Evolutionary conservation across 495 filamentous ascomycete genomes (phyloP), one percentile per base, ranked within the genome.

Genomic region (Jackrogersella multiformis): DNA sequence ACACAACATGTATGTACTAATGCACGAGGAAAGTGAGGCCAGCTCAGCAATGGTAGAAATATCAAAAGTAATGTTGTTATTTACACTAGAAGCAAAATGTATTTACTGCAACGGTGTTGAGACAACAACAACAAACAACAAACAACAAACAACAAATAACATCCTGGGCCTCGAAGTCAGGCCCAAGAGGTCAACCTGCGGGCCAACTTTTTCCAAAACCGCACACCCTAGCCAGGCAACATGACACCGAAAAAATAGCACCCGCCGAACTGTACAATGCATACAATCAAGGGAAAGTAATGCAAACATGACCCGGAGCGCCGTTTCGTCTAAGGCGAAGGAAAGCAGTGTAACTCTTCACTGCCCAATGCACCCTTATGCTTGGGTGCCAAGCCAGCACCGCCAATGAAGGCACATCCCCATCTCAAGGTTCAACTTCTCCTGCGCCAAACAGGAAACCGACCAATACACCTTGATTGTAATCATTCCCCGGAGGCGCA

Each of bases 301-400:
- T 70, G 67, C 61, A 70, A 36, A 62, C 28, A 45, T 66, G 61
- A 70, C 53, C 67, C 61, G 41, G 61, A 61, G 60, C 67, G 57
- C 67, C 67, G 67, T 66, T 66, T 70, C 67, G 61, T 58, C 61
- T 64, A 57, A 65, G 56, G 53, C 48, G 44, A 44, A 53, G 46
- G 49, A 39, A 66, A 66, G 67, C 53, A 70, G 57, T 70, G 67
- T 61, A 70, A 70, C 61, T 70, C 61, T 68, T 66, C 39, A 70
- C 67, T 70, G 67, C 67, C 67, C 67, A 70, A 70, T 62, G 32
- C 56, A 23, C 67, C 52, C 56, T 8, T 49, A 69, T 53, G 61
- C 61, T 70, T 66, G 56, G 58, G 61, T 66, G 67, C 67, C 61
- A 70, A 70, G 67, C 52, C 45, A 54, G 57, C 57, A 61, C 61